A percentile compares a stretch with the other conserved stretches of the same genome.
phyloP scores from a whole-genome alignment of 495 filamentous ascomycete genomes.

The Staphylotrichum tortipilum region DNA sequence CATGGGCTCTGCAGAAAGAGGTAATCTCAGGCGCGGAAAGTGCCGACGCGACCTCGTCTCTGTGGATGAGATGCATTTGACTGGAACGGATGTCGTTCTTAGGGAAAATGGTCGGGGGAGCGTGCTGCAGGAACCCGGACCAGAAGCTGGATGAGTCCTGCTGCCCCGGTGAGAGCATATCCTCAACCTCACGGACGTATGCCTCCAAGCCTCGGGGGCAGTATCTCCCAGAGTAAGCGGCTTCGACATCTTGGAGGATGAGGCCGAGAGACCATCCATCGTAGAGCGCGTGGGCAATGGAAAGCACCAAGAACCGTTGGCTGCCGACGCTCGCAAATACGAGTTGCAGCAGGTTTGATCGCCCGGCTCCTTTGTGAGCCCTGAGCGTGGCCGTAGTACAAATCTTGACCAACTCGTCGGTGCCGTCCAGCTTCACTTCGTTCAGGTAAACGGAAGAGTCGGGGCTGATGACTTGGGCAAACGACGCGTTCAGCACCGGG shows the following conservation, averaged over 20 bases:
- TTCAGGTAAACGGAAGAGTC: constrained; percentile 9
- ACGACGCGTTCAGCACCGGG: constrained; percentile 45
- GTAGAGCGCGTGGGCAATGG: constrained; percentile 71
- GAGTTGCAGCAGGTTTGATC: constrained; percentile 35
- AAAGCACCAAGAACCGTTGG: constrained; percentile 49
- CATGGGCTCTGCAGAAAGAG: constrained; percentile 46
- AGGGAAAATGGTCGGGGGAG: constrained; percentile 30
- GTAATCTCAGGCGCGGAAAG: constrained; percentile 28
- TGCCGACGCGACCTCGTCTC: constrained; percentile 40
- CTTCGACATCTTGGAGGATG: constrained; percentile 56
- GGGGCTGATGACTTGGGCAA: constrained; percentile 55
- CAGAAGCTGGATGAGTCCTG: constrained; percentile 48
- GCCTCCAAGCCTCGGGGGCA: constrained; percentile 31
- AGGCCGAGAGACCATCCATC: constrained; percentile 66
- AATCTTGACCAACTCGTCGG: constrained; percentile 19
- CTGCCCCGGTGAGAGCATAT: constrained; percentile 29
- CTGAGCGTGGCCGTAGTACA: constrained; percentile 22
- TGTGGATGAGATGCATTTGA: constrained; percentile 21
- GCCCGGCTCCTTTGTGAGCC: constrained; percentile 18
- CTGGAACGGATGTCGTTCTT: not conserved
- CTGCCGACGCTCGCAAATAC: constrained; percentile 26
- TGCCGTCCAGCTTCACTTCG: constrained; percentile 11
- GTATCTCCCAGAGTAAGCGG: constrained; percentile 43
- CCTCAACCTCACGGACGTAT: constrained; percentile 31
- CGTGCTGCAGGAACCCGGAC: constrained; percentile 46